A percentile compares a stretch with the other conserved stretches of the same genome.
Evolutionary conservation across 805 yeast species (phyloP).

Genomic region (Zygotorulaspora chibaensis): DNA sequence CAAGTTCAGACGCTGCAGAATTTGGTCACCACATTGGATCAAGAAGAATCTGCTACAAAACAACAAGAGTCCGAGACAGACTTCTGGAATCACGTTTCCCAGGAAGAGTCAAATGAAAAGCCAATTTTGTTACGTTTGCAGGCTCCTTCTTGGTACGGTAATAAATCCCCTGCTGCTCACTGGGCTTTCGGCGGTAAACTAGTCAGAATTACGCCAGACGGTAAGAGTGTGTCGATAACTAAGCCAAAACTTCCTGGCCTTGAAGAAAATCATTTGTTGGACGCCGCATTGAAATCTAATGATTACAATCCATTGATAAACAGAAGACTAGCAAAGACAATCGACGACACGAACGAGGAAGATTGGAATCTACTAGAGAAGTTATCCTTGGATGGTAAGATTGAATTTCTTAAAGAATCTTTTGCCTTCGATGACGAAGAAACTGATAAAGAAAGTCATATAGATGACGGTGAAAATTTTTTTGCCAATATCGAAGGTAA

Average conservation of each 20-base stretch:
- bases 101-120: conserved; percentile 68
- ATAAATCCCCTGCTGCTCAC: conserved; percentile 60
- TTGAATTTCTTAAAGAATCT: conserved; percentile 46
- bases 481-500: conserved; percentile 35
- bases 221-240: conserved; percentile 37
- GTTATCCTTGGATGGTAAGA: conserved; percentile 47
- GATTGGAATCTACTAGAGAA: conserved; percentile 66
- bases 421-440: conserved; percentile 37
- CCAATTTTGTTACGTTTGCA: conserved; percentile 58
- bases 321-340: conserved; percentile 43
- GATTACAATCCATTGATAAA: conserved; percentile 54
- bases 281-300: conserved; percentile 52
- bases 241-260: conserved; percentile 40
- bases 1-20: conserved; percentile 85
- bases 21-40: conserved; percentile 27
- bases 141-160: conserved; percentile 86
- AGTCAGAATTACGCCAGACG: conserved; percentile 47
- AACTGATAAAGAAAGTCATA: conserved; percentile 14
- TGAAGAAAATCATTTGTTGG: conserved; percentile 40
- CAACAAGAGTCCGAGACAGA: conserved; percentile 53
- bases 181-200: conserved; percentile 96
- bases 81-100: conserved; percentile 78
- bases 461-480: conserved; percentile 37
- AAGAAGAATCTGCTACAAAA: conserved; percentile 30
- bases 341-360: conserved; percentile 41